Conservation (phyloP, 2,329 filamentous ascomycete genomes). For the Chaetothyriales sp. region DNA sequence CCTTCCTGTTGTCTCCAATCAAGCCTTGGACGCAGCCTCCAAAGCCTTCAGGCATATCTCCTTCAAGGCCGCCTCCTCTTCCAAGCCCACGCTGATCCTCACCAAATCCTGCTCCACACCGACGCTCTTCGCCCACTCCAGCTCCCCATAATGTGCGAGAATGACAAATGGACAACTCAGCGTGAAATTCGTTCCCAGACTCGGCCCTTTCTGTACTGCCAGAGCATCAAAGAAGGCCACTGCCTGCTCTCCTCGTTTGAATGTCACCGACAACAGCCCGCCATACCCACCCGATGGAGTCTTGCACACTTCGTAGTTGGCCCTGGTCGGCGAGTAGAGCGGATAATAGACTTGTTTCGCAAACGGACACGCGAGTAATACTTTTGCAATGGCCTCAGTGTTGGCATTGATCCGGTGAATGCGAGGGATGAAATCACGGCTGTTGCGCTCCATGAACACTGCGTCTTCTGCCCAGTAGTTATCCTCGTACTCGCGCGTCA, state of each 20-base stretch:
- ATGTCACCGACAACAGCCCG: conserved; percentile 73
- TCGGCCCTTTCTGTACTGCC: conserved; percentile 83
- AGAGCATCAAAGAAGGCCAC: conserved; percentile 73
- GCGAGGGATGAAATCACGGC: conserved; percentile 72
- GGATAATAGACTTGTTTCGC: conserved; percentile 81
- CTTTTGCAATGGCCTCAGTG: conserved; percentile 66
- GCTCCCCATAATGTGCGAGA: conserved; percentile 77
- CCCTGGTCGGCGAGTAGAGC: conserved; percentile 55
- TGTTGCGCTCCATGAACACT: conserved; percentile 92
- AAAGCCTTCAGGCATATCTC: conserved; percentile 56
- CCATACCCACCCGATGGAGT: conserved; percentile 71
- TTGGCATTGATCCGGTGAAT: conserved; percentile 77
- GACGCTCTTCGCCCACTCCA: conserved; percentile 72
- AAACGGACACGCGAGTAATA: conserved; percentile 47
- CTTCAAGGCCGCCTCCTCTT: conserved; percentile 56
- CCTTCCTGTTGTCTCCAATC: not conserved
- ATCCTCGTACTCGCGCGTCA: conserved; percentile 61
- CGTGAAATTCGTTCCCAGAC: conserved; percentile 92
- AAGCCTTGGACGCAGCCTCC: conserved; percentile 29
- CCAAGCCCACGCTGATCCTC: conserved; percentile 77
- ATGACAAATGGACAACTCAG: conserved; percentile 80
- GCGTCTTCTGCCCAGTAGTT: conserved; percentile 90
- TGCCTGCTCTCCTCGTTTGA: conserved; percentile 56
- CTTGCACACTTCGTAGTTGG: conserved; percentile 66
- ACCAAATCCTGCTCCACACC: conserved; percentile 71